A percentile compares a stretch with the other conserved stretches of the same genome.
Conservation (phyloP, 116 monocot genomes). For the Cymodocea nodosa region DNA sequence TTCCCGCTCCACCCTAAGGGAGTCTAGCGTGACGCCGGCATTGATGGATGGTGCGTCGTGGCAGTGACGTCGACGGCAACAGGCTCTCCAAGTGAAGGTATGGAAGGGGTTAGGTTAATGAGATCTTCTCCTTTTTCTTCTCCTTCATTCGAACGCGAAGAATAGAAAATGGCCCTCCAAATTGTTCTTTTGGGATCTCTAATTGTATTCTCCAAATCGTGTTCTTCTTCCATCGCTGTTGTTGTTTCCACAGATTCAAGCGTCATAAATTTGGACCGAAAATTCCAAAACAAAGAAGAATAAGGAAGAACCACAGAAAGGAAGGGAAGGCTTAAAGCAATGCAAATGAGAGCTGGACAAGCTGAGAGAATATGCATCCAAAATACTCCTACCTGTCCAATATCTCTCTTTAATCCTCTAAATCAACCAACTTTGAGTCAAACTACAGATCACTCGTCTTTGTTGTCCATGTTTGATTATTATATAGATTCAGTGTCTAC, state of each 20-base stretch:
- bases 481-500: conserved; percentile 30
- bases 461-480: conserved; percentile 19
- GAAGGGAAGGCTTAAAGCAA: conserved; percentile 26
- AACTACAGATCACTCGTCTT: neutral
- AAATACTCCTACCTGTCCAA: neutral
- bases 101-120: no score
- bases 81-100: no score
- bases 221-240: neutral
- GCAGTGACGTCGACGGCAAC: no score
- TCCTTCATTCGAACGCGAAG: no score
- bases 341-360: conserved; percentile 5
- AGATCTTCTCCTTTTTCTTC: no score
- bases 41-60: no score
- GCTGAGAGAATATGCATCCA: neutral
- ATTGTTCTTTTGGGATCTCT: no score
- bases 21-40: no score
- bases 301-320: conserved; percentile 28
- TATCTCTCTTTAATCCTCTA: conserved; percentile 17
- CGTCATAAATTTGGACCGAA: neutral
- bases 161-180: no score
- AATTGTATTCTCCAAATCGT: no score
- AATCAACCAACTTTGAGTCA: conserved; percentile 1
- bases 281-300: neutral
- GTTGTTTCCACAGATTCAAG: neutral
- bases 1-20: no score